Evolutionary conservation across 2,329 filamentous ascomycete species (phyloP).

Genomic region (Huntiella abstrusa): DNA sequence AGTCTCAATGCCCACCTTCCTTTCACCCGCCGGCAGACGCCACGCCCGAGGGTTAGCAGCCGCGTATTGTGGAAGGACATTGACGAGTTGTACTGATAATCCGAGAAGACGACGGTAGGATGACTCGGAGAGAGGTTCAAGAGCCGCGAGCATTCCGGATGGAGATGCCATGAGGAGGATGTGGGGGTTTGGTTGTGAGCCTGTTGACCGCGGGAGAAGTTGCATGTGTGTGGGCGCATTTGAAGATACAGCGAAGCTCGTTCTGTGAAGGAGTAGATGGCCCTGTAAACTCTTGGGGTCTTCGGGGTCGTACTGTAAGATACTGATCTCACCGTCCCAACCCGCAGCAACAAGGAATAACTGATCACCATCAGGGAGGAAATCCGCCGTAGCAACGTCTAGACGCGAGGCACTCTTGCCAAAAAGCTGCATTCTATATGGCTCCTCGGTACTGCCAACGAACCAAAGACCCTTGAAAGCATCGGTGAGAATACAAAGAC

Average conservation of each 20-base stretch:
- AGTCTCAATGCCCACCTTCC: slow-evolving; percentile 34
- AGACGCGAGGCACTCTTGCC: slow-evolving; percentile 67
- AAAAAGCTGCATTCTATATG: slow-evolving; percentile 85
- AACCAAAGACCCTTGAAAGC: slow-evolving; percentile 92
- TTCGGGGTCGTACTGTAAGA: slow-evolving; percentile 88
- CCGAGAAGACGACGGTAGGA: slow-evolving; percentile 70
- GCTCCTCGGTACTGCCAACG: slow-evolving; percentile 87
- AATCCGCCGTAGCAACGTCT: slow-evolving; percentile 66
- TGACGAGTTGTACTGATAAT: slow-evolving; percentile 61
- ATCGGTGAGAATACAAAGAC: slow-evolving; percentile 74
- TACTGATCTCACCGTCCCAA: slow-evolving; percentile 67
- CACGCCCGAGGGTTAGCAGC: slow-evolving; percentile 73
- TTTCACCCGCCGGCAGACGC: slow-evolving; percentile 34
- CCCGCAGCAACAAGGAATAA: slow-evolving; percentile 71
- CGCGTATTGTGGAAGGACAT: slow-evolving; percentile 54
- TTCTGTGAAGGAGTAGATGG: slow-evolving; percentile 67
- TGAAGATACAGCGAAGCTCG: slow-evolving; percentile 68
- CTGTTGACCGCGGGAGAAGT: slow-evolving; percentile 45
- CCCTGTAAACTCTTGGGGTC: slow-evolving; percentile 88
- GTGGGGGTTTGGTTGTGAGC: slow-evolving; percentile 18
- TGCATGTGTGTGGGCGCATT: slow-evolving; percentile 59
- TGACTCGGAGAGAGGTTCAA: slow-evolving; percentile 61
- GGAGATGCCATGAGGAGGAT: slow-evolving; percentile 51
- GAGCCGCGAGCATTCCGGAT: slow-evolving; percentile 56
- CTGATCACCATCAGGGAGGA: slow-evolving; percentile 69